Conservation (phyloP, 2,329 filamentous ascomycete genomes). For the Cytospora mali region DNA sequence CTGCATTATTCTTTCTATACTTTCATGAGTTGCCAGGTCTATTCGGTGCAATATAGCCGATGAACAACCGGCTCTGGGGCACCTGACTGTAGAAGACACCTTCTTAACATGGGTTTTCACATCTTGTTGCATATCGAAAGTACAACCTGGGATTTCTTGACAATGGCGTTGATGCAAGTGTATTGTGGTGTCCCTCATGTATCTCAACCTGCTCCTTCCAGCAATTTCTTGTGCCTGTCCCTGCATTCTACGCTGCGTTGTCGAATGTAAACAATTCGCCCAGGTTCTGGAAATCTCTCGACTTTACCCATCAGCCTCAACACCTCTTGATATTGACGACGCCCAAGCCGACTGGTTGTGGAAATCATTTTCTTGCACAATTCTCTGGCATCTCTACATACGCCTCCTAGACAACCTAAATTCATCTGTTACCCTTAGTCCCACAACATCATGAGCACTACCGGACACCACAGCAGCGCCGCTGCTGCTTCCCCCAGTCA, state of each 20-base stretch:
- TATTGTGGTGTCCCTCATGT: neutral
- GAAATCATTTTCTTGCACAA: neutral
- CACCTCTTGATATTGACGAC: neutral
- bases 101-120: neutral
- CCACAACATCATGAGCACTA: neutral
- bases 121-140: neutral
- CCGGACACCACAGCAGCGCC: neutral
- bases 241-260: neutral
- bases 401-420: constrained; percentile 12
- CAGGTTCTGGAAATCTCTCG: neutral
- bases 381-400: constrained; percentile 1
- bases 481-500: neutral
- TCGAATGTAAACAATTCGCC: neutral
- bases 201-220: neutral
- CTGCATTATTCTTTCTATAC: too few relatives aligned
- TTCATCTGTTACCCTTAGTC: neutral
- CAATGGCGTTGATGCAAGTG: neutral
- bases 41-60: neutral
- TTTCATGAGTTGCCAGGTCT: too few relatives aligned
- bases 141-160: neutral
- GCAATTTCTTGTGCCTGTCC: neutral
- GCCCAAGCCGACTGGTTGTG: neutral
- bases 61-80: neutral
- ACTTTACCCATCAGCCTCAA: neutral
- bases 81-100: neutral